phyloP scores from a whole-genome alignment of 1,284 basidiomycete genomes.

The Ustilago hordei region DNA sequence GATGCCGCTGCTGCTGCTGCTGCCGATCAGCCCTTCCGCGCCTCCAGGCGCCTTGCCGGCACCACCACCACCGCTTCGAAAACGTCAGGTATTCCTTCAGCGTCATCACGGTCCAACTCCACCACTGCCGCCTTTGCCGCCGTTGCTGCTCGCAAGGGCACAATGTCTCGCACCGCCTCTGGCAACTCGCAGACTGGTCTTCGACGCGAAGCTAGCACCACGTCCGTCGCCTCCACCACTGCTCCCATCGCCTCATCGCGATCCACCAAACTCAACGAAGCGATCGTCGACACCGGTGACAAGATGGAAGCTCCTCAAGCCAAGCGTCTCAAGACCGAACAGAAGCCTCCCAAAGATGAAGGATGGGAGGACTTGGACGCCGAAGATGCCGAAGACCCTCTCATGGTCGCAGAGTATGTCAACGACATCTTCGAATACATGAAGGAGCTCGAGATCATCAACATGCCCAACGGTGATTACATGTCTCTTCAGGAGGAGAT shows the following conservation, averaged over 20 bases:
- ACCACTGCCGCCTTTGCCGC: constrained; percentile 15
- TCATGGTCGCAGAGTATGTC: constrained; percentile 98
- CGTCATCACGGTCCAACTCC: constrained; percentile 31
- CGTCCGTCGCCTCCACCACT: constrained; percentile 10
- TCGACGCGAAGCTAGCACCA: constrained; percentile 28
- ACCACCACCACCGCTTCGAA: constrained; percentile 29
- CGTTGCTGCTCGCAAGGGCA: constrained; percentile 34
- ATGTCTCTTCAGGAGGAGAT: constrained; percentile 65
- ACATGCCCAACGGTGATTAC: constrained; percentile 67
- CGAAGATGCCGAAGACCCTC: constrained; percentile 91
- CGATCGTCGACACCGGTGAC: constrained; percentile 32
- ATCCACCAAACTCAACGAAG: constrained; percentile 47
- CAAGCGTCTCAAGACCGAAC: constrained; percentile 55
- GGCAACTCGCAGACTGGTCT: constrained; percentile 42
- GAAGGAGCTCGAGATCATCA: constrained; percentile 76
- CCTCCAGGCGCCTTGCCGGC: constrained; percentile 39
- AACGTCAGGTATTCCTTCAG: constrained; percentile 32
- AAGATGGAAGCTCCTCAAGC: constrained; percentile 52
- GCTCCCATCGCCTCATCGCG: constrained; percentile 13
- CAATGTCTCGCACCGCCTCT: constrained; percentile 45
- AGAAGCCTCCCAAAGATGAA: constrained; percentile 71
- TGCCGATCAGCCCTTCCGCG: constrained; percentile 41
- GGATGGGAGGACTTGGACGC: constrained; percentile 88
- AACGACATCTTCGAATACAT: constrained; percentile 93
- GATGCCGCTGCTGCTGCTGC: constrained; percentile 25